Evolutionary conservation across 2,329 filamentous ascomycete genomes (phyloP), one percentile per base, ranked within the genome.

Genomic region (Fusarium decemcellulare): DNA sequence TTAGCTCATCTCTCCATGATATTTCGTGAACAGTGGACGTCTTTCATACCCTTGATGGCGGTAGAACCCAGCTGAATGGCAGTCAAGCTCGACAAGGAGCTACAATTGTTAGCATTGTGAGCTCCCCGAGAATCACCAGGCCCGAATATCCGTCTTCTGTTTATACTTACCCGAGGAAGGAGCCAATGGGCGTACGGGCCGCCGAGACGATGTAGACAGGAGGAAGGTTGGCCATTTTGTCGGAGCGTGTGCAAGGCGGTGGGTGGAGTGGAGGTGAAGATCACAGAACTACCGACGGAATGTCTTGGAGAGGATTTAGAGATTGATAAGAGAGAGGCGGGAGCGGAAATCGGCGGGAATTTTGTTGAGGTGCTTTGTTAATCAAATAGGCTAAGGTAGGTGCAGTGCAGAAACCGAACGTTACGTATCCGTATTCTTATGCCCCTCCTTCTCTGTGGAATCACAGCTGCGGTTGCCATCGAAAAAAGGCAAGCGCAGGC

Each of bases 131-230:
- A 34, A 61, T 27, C 12, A 12, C 10, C 14, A 39, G 44, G 53
- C 56, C 48, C 47, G 43, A 55, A 51, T 46, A 16, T 42, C 44
- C 6, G 16, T 14, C 32, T 37, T 32, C 29, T 12, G n/a, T 18
- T 62, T 42, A 16, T 36, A 60, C 80, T 67, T 83, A 97, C 94
- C 96, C 96, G 77, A 97, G 89, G 84, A 99, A 99, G 72, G 93
- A 95, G 76, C 96, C 96, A 72, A 97, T 88, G 56, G 96, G 96
- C 71, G 96, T 99, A 83, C 95, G 90, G 77, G 90, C 93, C 71
- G 91, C 92, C 63, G 96, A 96, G 78, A 98, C 94, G 78, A 99
- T 98, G 85, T 99, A 99, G 72, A 99, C 95, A 63, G 94, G 88
- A 72, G 94, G 92, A 70, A 95, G 88, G 74, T 89, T 89, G 79